Conservation (phyloP, 331 rosid species). For the Acacia pycnantha region DNA sequence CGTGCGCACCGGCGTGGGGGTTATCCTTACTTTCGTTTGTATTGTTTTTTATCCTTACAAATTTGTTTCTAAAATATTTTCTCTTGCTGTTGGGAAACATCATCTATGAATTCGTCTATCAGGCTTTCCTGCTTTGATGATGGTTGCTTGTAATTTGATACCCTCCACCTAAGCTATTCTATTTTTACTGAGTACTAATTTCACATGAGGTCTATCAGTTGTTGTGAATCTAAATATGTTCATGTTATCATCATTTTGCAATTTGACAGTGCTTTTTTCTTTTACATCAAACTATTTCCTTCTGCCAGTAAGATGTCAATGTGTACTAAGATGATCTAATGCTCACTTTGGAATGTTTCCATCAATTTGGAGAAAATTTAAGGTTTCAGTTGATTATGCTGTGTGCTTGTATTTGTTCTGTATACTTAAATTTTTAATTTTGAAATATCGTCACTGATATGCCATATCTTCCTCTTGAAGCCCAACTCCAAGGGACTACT, state of each 20-base stretch:
- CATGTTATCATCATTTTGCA: conserved; percentile 19
- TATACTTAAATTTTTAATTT: conserved; percentile 13
- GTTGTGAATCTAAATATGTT: conserved; percentile 4
- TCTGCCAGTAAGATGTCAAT: not conserved
- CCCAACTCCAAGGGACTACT: conserved; percentile 97
- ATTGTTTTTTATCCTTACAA: not conserved
- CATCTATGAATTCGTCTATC: not conserved
- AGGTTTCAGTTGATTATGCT: conserved; percentile 21
- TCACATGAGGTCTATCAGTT: not conserved
- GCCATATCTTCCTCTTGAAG: conserved; percentile 42
- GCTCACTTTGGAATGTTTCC: conserved; percentile 4
- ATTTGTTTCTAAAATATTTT: not conserved
- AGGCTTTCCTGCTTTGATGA: not conserved
- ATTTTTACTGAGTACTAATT: not conserved
- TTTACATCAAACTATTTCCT: not conserved
- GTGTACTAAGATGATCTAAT: conserved; percentile 6
- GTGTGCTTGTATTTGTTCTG: conserved; percentile 24
- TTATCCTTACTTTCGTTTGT: not conserved
- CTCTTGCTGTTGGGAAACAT: not conserved
- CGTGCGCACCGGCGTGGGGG: no score
- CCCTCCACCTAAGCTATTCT: not conserved
- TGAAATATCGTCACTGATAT: conserved; percentile 26
- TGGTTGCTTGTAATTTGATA: not conserved
- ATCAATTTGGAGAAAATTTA: not conserved
- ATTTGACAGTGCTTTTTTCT: conserved; percentile 5